Conservation (phyloP, 1,284 basidiomycete genomes). For the Apiotrichum brassicae region DNA sequence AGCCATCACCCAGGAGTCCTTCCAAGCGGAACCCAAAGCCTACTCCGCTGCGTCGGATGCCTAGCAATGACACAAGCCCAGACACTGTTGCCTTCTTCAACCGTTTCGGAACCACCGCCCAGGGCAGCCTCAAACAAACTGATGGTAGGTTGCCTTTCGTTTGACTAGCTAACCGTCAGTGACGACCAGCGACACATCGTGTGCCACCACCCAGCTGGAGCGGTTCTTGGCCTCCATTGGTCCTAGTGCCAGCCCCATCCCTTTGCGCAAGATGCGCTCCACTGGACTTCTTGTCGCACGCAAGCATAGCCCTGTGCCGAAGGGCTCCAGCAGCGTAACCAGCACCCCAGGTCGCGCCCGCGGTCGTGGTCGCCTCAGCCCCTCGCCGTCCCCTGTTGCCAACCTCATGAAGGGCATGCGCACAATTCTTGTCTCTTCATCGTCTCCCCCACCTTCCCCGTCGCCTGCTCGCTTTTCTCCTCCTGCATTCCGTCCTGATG, state of each 20-base stretch:
- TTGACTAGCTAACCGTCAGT: conserved; percentile 9
- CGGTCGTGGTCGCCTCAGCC: background rate
- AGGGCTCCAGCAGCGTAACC: background rate
- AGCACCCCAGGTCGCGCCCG: background rate
- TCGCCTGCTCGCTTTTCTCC: too few relatives aligned
- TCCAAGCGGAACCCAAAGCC: background rate
- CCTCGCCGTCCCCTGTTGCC: conserved; percentile 4
- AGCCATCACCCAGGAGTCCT: too few relatives aligned
- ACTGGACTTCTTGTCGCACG: conserved; percentile 19
- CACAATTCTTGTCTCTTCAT: conserved; percentile 31
- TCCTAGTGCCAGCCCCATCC: conserved; percentile 26
- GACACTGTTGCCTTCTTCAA: conserved; percentile 9
- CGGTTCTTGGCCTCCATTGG: conserved; percentile 25
- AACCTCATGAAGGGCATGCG: conserved; percentile 35
- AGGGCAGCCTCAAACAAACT: background rate
- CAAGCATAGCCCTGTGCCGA: background rate
- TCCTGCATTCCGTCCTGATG: background rate
- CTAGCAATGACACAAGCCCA: conserved; percentile 1
- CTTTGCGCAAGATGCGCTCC: conserved; percentile 24
- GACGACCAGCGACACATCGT: conserved; percentile 24
- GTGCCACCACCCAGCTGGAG: conserved; percentile 32
- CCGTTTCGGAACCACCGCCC: background rate
- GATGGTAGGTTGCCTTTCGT: background rate
- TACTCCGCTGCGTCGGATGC: too few relatives aligned
- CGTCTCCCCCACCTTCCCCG: background rate